phyloP scores from a whole-genome alignment of 352 stramenopile species.

The Phytophthora pini region DNA sequence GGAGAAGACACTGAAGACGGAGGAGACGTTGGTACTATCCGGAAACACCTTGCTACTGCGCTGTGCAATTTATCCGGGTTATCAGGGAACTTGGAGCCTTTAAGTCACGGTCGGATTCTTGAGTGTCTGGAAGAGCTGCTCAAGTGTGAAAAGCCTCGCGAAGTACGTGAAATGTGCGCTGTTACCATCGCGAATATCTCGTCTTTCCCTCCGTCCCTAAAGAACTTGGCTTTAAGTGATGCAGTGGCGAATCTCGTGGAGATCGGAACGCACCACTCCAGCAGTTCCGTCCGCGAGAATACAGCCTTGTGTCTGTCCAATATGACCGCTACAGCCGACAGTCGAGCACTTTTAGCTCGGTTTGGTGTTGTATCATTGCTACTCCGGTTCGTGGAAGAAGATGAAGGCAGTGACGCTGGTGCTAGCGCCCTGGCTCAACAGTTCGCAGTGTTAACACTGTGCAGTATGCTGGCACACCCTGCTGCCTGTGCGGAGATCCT shows the following conservation, averaged over 20 bases:
- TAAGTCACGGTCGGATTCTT: conserved; percentile 73
- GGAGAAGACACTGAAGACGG: conserved; percentile 31
- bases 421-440: conserved; percentile 60
- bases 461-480: conserved; percentile 66
- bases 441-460: conserved; percentile 74
- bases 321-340: conserved; percentile 68
- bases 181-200: conserved; percentile 83
- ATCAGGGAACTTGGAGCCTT: conserved; percentile 65
- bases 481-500: conserved; percentile 69
- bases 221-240: conserved; percentile 72
- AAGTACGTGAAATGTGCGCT: conserved; percentile 72
- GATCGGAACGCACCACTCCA: conserved; percentile 52
- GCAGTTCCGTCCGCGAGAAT: conserved; percentile 69
- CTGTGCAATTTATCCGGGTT: conserved; percentile 85
- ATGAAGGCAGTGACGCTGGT: conserved; percentile 23
- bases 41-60: conserved; percentile 69
- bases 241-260: conserved; percentile 73
- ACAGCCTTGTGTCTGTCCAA: conserved; percentile 79
- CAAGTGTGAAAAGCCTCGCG: conserved; percentile 67
- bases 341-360: conserved; percentile 58
- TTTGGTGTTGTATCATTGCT: conserved; percentile 77
- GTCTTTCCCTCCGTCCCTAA: conserved; percentile 61
- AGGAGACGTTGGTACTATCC: conserved; percentile 39
- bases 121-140: conserved; percentile 81
- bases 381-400: conserved; percentile 70